A percentile compares a stretch with the other conserved stretches of the same genome.
These are phyloP conservation scores for Leccinum barrowsii DNA, from an alignment of 768 basidiomycete species.

Conservation along the genomic window DNA sequence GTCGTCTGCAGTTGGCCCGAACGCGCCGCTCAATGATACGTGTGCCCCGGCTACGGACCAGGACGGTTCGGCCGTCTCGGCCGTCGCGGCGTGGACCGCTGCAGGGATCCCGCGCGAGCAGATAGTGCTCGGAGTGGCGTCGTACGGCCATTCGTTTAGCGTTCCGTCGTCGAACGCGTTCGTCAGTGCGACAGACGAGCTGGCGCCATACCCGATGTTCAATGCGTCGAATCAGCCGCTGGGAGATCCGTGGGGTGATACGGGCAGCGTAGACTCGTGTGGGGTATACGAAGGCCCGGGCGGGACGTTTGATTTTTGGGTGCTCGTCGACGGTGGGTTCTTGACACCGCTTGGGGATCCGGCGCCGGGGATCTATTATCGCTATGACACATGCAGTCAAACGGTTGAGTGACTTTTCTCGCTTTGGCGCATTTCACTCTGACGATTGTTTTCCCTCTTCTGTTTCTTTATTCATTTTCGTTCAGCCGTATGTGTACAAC, in stretches of 20 bases:
- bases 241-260: constrained; percentile 56
- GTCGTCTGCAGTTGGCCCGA: constrained; percentile 51
- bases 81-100: constrained; percentile 65
- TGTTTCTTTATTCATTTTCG: too few relatives aligned
- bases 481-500: constrained; percentile 50
- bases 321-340: constrained; percentile 56
- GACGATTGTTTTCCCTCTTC: too few relatives aligned
- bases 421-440: too few relatives aligned
- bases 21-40: constrained; percentile 75
- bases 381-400: constrained; percentile 62
- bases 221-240: constrained; percentile 38
- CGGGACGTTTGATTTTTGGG: constrained; percentile 60
- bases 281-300: constrained; percentile 44
- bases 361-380: constrained; percentile 45
- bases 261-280: constrained; percentile 49
- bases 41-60: constrained; percentile 61
- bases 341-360: constrained; percentile 30
- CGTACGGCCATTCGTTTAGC: constrained; percentile 70
- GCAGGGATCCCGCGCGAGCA: constrained; percentile 70
- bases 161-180: constrained; percentile 39
- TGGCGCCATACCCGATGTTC: constrained; percentile 51
- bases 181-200: constrained; percentile 29
- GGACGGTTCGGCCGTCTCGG: constrained; percentile 69
- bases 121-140: constrained; percentile 79
- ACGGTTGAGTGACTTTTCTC: constrained; percentile 45